phyloP scores from a whole-genome alignment of 2,329 filamentous ascomycete species.

The Trichoderma asperellum region DNA sequence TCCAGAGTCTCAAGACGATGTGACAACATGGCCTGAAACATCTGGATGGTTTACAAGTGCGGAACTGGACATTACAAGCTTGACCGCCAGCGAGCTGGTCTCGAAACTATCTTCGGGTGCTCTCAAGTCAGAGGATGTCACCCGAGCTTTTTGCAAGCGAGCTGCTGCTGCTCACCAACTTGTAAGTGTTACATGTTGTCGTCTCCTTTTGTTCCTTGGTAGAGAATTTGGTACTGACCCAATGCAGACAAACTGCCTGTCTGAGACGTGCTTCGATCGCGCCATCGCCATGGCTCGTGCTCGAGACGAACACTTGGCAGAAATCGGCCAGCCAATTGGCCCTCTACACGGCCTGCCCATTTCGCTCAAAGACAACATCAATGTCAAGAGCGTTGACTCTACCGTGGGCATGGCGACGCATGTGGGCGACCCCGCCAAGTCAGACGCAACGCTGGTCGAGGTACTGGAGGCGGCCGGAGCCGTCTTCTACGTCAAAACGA shows the following conservation, averaged over 20 bases:
- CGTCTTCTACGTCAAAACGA: slow-evolving; percentile 61
- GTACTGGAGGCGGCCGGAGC: slow-evolving; percentile 54
- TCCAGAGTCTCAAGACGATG: slow-evolving; percentile 56
- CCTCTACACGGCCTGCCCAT: slow-evolving; percentile 69
- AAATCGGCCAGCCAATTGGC: slow-evolving; percentile 54
- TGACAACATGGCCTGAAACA: slow-evolving; percentile 57
- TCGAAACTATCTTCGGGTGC: slow-evolving; percentile 43
- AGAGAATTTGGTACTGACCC: background rate
- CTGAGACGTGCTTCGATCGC: slow-evolving; percentile 59
- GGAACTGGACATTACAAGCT: slow-evolving; percentile 54
- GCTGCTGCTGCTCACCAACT: slow-evolving; percentile 62
- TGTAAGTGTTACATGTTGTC: slow-evolving; percentile 41
- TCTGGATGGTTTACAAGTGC: slow-evolving; percentile 62
- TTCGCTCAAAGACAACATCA: slow-evolving; percentile 73
- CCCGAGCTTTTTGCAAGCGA: slow-evolving; percentile 58
- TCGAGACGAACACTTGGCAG: slow-evolving; percentile 55
- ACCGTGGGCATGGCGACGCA: slow-evolving; percentile 67
- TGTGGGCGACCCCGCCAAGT: slow-evolving; percentile 58
- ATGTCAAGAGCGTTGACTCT: slow-evolving; percentile 61
- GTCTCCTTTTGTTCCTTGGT: background rate
- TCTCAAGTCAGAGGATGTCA: slow-evolving; percentile 47
- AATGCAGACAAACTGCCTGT: slow-evolving; percentile 53
- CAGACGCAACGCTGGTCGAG: slow-evolving; percentile 47
- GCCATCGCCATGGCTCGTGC: slow-evolving; percentile 53
- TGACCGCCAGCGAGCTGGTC: slow-evolving; percentile 48